Base-by-base conservation (phyloP, 192 early-diverging fungal species). In the Dissophora ornata region DNA sequence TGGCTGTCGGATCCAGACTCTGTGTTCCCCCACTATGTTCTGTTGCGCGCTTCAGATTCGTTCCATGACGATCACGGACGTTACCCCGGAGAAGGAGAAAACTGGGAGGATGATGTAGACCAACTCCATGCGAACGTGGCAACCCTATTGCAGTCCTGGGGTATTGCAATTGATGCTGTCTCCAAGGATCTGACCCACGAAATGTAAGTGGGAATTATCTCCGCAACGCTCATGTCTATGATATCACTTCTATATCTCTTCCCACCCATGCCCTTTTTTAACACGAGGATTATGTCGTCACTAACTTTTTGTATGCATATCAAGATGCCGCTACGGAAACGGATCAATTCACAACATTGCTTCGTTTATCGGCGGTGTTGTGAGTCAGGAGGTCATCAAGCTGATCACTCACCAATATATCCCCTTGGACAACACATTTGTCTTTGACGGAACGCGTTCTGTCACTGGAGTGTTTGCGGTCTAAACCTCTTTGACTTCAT, bases 331-430 rank as follows among this genome's bases (percentile, higher is more conserved):
- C 46, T 90, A 90, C 24, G 95, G 93, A 10, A 85, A 82, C 28
- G 74, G 85, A 29, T 90, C 97, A 61, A 85, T 96, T 13, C 93
- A 93, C 69, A 93, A 91, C 71, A 88, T 95, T 41, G 92, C 95
- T 0, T 89, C 94, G 8, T 68, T 97, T 18, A 83, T 90, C 58
- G 97, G 96, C 41, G 97, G 96, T 22, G 82, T 99, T 32, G 92
- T 91, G 19, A 86, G 94, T 13, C 97, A 99, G 66, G 97, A 99
- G 78, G 81, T 89, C 26, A 97, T 98, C 84, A 99, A 99, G 84
- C 71, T 99, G 41, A 87, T 98, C 38, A 99, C 97, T 3, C 84
- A 85, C 47, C 97, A 99, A 82, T 99, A 99, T 69, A 89, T 96
- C 50, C 96, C 96, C 2, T 79, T 96, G 50, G 86, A 94, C 80